Evolutionary conservation across 495 filamentous ascomycete genomes (phyloP), one percentile per base, ranked within the genome.

Genomic region (Aspergillus indologenus): DNA sequence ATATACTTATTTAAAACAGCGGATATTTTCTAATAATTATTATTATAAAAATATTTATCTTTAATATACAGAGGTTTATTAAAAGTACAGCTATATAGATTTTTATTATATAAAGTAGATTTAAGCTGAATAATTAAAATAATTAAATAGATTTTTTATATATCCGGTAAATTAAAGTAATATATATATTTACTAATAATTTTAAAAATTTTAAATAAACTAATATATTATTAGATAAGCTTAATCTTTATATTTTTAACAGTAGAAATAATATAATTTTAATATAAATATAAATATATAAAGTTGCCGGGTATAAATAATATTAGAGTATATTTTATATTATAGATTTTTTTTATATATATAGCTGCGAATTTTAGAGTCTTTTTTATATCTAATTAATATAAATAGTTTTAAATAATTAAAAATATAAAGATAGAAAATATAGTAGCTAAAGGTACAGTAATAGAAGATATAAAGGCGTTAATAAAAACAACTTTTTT

Each of bases 341-440:
- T 48, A 22, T 48, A 23, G 20, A 64, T 52, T 45, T 47, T 50
- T 53, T 48, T 49, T 24, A 49, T 51, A 23, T 26, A 52, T 20
- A 49, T 48, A 52, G 46, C 17, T 26, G 31, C 45, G 29, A 53
- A 23, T 14, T 48, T 29, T 40, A 49, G 43, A 40, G 21, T 2
- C 7, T 49, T 4, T 22, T 49, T 8, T 51, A 19, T 63, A 40
- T 40, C 12, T 6, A 40, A 40, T 6, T 15, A 53, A 45, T 51
- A 54, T 45, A 45, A 45, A 59, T 14, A 57, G 31, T 52, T 42
- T 56, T 56, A 63, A 51, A n/a, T n/a, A n/a, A n/a, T n/a, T n/a
- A n/a, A n/a, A n/a, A n/a, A n/a, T n/a, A n/a, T n/a, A n/a, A n/a
- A n/a, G n/a, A n/a, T n/a, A n/a, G n/a, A n/a, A n/a, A n/a, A n/a